These are phyloP conservation scores for Saccharomycopsis javanensis DNA, from an alignment of 805 yeast species.

Conservation along the genomic window DNA sequence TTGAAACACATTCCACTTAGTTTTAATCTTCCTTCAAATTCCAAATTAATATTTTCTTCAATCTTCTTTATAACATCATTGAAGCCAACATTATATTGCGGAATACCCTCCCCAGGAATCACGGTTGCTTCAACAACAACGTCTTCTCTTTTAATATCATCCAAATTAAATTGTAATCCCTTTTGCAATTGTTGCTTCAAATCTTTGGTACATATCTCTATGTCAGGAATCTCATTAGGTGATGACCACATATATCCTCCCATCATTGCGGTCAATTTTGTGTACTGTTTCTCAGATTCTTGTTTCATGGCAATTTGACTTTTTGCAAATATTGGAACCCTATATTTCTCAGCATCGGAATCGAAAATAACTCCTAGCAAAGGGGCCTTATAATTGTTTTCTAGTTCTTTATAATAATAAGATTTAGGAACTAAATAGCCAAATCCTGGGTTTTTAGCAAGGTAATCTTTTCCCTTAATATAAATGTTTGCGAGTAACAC, in stretches of 20 bases:
- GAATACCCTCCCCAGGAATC: conserved; percentile 43
- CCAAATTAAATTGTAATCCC: conserved; percentile 30
- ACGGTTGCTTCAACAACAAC: conserved; percentile 1
- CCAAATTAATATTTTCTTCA: conserved; percentile 26
- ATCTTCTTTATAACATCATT: conserved; percentile 25
- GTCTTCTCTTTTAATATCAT: conserved; percentile 21
- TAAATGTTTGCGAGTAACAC: conserved; percentile 65
- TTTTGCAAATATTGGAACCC: not conserved
- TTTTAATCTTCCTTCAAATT: conserved; percentile 35
- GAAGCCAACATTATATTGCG: conserved; percentile 72
- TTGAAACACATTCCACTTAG: conserved; percentile 77
- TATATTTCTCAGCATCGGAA: conserved; percentile 64
- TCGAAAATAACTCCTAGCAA: conserved; percentile 86
- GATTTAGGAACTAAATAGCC: conserved; percentile 76
- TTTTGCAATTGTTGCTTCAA: conserved; percentile 32
- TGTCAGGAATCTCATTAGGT: conserved; percentile 21
- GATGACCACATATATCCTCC: conserved; percentile 63
- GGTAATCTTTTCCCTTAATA: conserved; percentile 35
- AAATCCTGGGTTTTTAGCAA: conserved; percentile 53
- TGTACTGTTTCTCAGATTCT: conserved; percentile 28
- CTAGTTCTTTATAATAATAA: conserved; percentile 23
- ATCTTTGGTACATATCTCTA: conserved; percentile 22
- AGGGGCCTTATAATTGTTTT: conserved; percentile 35
- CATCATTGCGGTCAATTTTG: conserved; percentile 80
- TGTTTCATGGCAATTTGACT: not conserved